A percentile compares a stretch with the other conserved stretches of the same genome.
These are phyloP conservation scores for Cucurbita moschata DNA, from an alignment of 306 rosid species.

Conservation along the genomic window DNA sequence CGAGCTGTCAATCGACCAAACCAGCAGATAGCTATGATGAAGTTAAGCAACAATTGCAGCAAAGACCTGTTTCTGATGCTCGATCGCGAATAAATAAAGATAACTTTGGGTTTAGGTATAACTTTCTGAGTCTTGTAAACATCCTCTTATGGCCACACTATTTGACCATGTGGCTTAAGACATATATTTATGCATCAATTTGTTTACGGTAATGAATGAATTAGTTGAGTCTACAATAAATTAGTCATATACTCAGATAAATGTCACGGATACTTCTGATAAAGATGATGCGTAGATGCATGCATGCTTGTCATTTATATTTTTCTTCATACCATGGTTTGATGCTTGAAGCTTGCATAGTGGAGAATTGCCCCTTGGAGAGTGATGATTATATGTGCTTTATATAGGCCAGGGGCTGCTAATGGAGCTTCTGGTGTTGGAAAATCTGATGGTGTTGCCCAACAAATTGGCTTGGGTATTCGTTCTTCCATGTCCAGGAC, in stretches of 20 bases:
- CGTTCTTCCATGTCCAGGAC: slow-evolving; percentile 71
- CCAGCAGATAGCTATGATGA: slow-evolving; percentile 63
- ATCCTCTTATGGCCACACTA: neutral
- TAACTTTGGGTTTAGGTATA: slow-evolving; percentile 84
- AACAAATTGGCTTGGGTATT: slow-evolving; percentile 59
- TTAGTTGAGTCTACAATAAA: neutral
- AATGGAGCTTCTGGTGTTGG: slow-evolving; percentile 67
- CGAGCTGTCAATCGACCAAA: slow-evolving; percentile 41
- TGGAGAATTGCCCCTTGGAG: slow-evolving; percentile 4
- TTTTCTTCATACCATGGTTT: slow-evolving; percentile 7
- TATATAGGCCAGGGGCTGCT: slow-evolving; percentile 56
- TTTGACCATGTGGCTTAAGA: neutral
- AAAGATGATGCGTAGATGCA: neutral
- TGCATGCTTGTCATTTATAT: neutral
- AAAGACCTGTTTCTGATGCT: slow-evolving; percentile 59
- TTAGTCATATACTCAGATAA: neutral
- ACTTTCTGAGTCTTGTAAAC: slow-evolving; percentile 7
- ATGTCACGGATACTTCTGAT: neutral
- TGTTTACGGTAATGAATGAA: neutral
- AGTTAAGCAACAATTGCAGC: slow-evolving; percentile 76
- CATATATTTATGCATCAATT: neutral
- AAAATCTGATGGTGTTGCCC: slow-evolving; percentile 64
- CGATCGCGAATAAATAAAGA: slow-evolving; percentile 70
- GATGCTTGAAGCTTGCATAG: neutral
- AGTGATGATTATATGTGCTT: slow-evolving; percentile 14